These are phyloP conservation scores for Fusarium fujikuroi DNA, from an alignment of 2,329 filamentous ascomycete species.

Conservation along the genomic window DNA sequence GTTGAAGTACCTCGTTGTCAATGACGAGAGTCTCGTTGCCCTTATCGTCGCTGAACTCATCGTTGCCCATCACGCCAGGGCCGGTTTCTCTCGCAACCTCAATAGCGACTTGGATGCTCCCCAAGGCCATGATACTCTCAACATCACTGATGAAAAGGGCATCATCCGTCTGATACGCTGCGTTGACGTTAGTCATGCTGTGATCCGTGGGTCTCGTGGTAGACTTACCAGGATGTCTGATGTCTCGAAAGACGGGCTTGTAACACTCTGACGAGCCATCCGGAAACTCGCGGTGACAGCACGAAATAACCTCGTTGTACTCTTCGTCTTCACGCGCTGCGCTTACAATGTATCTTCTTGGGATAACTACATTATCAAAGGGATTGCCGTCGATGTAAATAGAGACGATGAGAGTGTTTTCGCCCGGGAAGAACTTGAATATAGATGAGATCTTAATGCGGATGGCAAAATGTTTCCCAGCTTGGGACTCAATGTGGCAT, in stretches of 20 bases:
- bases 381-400: neutral
- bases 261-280: neutral
- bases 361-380: fast-evolving
- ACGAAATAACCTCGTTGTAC: fast-evolving
- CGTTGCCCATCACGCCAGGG: fast-evolving
- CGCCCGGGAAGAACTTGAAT: fast-evolving
- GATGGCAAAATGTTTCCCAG: neutral
- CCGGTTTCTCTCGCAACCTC: too few relatives aligned
- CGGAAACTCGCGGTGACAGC: neutral
- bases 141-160: too few relatives aligned
- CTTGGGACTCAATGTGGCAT: neutral
- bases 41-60: neutral
- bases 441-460: neutral
- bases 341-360: neutral
- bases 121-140: neutral
- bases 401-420: fast-evolving
- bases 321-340: too few relatives aligned
- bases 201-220: fast-evolving
- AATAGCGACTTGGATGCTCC: neutral
- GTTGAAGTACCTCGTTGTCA: too few relatives aligned
- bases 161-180: fast-evolving
- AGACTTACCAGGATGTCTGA: neutral
- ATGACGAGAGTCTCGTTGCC: neutral
- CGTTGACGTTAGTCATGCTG: neutral
- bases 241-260: neutral